phyloP scores from a whole-genome alignment of 2,329 filamentous ascomycete genomes.

The Beauveria sp. region DNA sequence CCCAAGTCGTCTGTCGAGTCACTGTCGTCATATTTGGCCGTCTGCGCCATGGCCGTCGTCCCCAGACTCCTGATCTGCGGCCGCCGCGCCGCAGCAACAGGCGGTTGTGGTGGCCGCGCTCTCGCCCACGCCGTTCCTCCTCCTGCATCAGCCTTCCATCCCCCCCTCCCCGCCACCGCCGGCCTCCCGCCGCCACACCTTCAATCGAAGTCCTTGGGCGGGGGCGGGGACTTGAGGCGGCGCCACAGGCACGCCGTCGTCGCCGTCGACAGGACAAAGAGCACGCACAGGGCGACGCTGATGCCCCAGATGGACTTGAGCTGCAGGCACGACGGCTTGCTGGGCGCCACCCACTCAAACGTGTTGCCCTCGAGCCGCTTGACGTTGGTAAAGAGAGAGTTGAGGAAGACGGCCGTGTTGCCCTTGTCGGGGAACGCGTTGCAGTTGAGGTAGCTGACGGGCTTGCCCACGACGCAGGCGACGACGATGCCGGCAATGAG shows the following conservation, averaged over 20 bases:
- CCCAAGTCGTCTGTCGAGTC: constrained; percentile 23
- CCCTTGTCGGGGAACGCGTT: constrained; percentile 35
- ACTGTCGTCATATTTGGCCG: constrained; percentile 24
- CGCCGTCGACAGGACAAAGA: constrained; percentile 58
- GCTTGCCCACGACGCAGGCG: constrained; percentile 69
- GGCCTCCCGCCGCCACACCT: constrained; percentile 37
- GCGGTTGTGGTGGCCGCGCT: neutral
- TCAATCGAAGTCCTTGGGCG: constrained; percentile 44
- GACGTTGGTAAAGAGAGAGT: constrained; percentile 34
- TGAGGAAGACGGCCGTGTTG: constrained; percentile 36
- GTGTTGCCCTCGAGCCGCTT: constrained; percentile 24
- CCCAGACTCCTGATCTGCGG: constrained; percentile 27
- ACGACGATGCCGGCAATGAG: constrained; percentile 73
- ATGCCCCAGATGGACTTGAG: constrained; percentile 85
- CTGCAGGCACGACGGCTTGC: constrained; percentile 65
- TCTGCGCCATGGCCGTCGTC: constrained; percentile 28
- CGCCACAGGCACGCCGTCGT: constrained; percentile 56
- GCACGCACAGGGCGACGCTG: constrained; percentile 66
- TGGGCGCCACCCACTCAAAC: constrained; percentile 42
- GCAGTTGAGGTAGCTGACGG: constrained; percentile 73
- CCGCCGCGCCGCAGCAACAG: neutral
- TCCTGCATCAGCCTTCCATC: neutral
- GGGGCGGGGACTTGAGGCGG: constrained; percentile 37
- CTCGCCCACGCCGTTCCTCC: neutral
- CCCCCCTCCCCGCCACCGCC: constrained; percentile 15